Base-by-base conservation (phyloP, 768 basidiomycete species). In the Tubosaeta sp. region DNA sequence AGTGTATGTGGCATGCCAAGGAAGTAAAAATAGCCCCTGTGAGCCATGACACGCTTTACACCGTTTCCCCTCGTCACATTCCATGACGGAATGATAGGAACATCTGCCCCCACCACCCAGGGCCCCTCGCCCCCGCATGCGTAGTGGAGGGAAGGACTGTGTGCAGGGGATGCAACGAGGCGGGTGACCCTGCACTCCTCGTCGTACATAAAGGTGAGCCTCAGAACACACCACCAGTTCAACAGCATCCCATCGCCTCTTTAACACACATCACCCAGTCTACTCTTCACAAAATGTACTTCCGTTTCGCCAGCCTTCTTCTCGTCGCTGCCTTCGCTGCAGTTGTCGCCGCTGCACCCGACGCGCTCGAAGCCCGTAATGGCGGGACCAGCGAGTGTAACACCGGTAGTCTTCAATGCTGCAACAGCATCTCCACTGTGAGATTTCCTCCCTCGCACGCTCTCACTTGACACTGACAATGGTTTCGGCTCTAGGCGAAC, bases 371-470 rank as follows among this genome's bases (percentile, higher is more conserved):
- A 18, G 25, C 21, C 1, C 55, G 58, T 7, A 31, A 14, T 16
- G 36, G n/a, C 19, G 44, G 30, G 19, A 19, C 43, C 30, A 39
- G 11, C 19, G 39, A 52, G 38, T 61, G 60, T 29, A 41, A 46
- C 42, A 55, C 50, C 14, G 61, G 60, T 27, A 0, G 19, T 2
- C 6, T 57, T 0, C 14, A 24, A 3, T 63, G 61, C 60, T 63
- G 61, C 49, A 41, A 57, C 47, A 44, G 1, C 13, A 44, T 49
- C 22, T 5, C 3, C 6, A 3, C 24, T 3, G 29, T 25, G 24
- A 16, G 25, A n/a, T n/a, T n/a, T n/a, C 10, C 1, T 6, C 10
- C n/a, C 14, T 2, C 19, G 1, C 25, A n/a, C 4, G 7, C 19
- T 24, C 9, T 34, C n/a, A 19, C 13, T 49, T 21, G 18, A 9